These are phyloP conservation scores for Nitzschia sp. DNA, from an alignment of 108 stramenopile genomes.

Conservation along the genomic window DNA sequence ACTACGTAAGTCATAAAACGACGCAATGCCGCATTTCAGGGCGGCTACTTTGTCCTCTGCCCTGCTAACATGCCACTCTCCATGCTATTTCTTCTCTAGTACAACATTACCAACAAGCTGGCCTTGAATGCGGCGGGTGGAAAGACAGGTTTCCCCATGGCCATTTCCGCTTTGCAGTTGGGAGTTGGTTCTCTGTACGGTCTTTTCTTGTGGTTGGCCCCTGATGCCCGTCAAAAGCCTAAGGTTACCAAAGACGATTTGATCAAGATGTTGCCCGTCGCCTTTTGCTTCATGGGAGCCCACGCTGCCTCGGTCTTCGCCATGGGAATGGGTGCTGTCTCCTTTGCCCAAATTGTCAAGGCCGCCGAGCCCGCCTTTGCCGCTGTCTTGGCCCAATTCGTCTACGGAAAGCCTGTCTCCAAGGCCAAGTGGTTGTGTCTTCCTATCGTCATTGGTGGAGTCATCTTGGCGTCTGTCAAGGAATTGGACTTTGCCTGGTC, in stretches of 20 bases:
- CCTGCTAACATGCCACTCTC: neutral
- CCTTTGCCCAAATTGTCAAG: constrained; percentile 95
- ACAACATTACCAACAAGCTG: constrained; percentile 92
- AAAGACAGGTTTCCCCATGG: constrained; percentile 90
- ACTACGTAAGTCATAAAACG: constrained; percentile 57
- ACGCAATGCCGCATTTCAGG: no score
- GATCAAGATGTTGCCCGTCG: constrained; percentile 87
- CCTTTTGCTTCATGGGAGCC: constrained; percentile 92
- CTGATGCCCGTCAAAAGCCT: constrained; percentile 79
- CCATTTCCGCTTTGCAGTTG: constrained; percentile 85
- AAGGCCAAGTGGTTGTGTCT: constrained; percentile 94
- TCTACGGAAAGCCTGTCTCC: constrained; percentile 85
- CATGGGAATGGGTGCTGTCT: constrained; percentile 91
- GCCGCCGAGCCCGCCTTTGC: constrained; percentile 93
- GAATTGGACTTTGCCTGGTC: constrained; percentile 92
- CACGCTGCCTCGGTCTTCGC: constrained; percentile 92
- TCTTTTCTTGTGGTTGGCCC: constrained; percentile 90
- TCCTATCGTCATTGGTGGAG: constrained; percentile 92
- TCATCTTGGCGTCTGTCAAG: constrained; percentile 90
- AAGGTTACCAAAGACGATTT: constrained; percentile 77
- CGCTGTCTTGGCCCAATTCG: constrained; percentile 86
- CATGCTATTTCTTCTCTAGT: no score
- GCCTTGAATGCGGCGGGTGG: constrained; percentile 89
- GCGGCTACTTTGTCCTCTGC: no score
- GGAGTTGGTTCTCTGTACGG: constrained; percentile 87